Base-by-base conservation (phyloP, 306 rosid species). In the Vachellia collinsii region DNA sequence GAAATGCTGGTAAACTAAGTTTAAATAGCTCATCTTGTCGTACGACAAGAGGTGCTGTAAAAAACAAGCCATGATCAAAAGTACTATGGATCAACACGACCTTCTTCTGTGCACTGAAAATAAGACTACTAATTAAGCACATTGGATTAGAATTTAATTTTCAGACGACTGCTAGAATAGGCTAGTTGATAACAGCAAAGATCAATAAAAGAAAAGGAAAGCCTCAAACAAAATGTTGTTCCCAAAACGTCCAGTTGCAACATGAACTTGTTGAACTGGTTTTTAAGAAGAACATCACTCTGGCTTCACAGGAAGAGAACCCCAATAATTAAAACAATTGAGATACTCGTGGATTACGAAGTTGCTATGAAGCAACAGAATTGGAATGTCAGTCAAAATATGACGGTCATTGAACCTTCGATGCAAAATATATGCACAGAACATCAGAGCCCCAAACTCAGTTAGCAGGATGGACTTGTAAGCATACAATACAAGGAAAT, bases 161-260 rank as follows among this genome's bases (percentile, higher is more conserved):
- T 0, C 53, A 41, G 56, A 22, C 54, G 53, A 62, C 22, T 36
- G 64, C 19, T 36, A 43, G 48, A 11, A n/a, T n/a, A 8, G 36
- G 50, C 34, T 23, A 44, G 25, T 25, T 7, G 23, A 9, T 62
- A n/a, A 79, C 11, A 10, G 58, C 50, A 59, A 73, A 54, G 74
- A 41, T 2, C 10, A 70, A 54, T 22, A 39, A 46, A 23, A 72
- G 3, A 17, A 44, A 78, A 36, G 69, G 7, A 70, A 42, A 54
- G 0, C 7, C 7, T 4, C 3, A 9, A 0, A 78, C 38, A 25
- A 73, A 62, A 80, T 88, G 83, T 87, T 13, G 96, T 91, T 91
- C 92, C 89, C 90, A 84, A 89, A 89, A 93, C 89, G 91, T 88
- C 89, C 92, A 88, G 87, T 81, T 41, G 79, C 89, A 88, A 80